These are phyloP conservation scores for Serendipita vermifera DNA, from an alignment of 768 basidiomycete genomes.

Conservation along the genomic window DNA sequence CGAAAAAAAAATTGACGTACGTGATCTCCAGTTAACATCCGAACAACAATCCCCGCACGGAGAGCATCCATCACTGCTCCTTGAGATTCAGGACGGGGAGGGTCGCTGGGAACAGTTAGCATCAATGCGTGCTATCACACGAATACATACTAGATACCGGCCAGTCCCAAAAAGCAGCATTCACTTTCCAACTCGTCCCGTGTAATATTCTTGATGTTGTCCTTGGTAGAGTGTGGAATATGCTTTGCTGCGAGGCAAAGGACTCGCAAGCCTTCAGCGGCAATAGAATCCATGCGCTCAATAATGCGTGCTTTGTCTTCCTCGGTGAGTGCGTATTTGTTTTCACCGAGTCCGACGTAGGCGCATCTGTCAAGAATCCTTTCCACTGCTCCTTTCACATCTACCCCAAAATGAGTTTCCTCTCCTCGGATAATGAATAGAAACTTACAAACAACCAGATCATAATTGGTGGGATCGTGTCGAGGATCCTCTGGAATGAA, in stretches of 20 bases:
- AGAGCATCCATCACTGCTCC: slow-evolving; percentile 40
- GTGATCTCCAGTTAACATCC: slow-evolving; percentile 43
- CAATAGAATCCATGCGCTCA: slow-evolving; percentile 23
- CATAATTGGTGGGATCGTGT: neutral
- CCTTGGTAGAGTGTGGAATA: slow-evolving; percentile 26
- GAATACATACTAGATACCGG: slow-evolving; percentile 32
- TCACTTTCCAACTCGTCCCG: slow-evolving; percentile 36
- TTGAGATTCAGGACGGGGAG: slow-evolving; percentile 40
- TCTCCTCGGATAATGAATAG: neutral
- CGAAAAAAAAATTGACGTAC: neutral
- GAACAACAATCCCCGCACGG: slow-evolving; percentile 37
- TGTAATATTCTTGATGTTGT: slow-evolving; percentile 20
- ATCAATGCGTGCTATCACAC: neutral
- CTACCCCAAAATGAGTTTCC: neutral
- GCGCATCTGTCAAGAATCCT: slow-evolving; percentile 38
- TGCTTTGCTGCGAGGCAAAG: slow-evolving; percentile 21
- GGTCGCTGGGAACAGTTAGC: slow-evolving; percentile 25
- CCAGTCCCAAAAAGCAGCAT: slow-evolving; percentile 39
- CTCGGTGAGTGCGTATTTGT: slow-evolving; percentile 19
- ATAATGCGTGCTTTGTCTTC: slow-evolving; percentile 19
- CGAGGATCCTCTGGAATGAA: neutral
- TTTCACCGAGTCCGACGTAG: slow-evolving; percentile 19
- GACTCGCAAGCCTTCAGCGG: slow-evolving; percentile 29
- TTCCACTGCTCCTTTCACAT: slow-evolving; percentile 32
- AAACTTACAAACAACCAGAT: slow-evolving; percentile 5